Base-by-base conservation (phyloP, 805 yeast species). In the Candida patagonica region DNA sequence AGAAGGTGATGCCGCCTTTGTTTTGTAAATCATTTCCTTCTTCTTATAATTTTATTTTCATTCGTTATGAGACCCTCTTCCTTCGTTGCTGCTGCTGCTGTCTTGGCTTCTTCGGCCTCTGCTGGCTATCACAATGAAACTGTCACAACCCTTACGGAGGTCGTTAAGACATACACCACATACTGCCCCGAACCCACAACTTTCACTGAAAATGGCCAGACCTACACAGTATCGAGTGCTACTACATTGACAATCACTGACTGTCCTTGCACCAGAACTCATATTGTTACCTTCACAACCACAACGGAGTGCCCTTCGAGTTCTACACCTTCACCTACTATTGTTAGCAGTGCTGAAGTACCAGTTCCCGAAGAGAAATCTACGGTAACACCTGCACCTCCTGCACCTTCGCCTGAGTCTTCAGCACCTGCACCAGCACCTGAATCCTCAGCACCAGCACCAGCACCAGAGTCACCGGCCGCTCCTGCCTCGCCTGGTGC, bases 161-260 rank as follows among this genome's bases (percentile, higher is more conserved):
- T 76, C 47, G 84, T 80, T 57, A 76, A 84, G 55, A 79, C 69
- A 59, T 76, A 67, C 73, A 76, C 82, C 66, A 82, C 94, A 54
- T 82, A 78, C 80, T 83, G 94, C 66, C 94, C 94, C 61, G 66
- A 57, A 48, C 65, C 94, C 38, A 84, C 94, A 53, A 64, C 71
- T 45, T 55, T 83, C 45, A 69, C 67, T 49, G 74, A 77, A 62
- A 78, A 77, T 73, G 71, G 70, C 70, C 60, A 60, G 60, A 80
- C 89, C 58, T 72, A 75, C 75, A 75, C 81, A 50, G 86, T 80
- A 59, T 76, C 88, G 46, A 78, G 62, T 55, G 77, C 89, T 46
- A 80, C 89, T 61, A 83, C 94, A 52, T 64, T 84, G 55, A 83
- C 92, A 62, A 72, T 83, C 74, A 80, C 94, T 56, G 80, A 84